These are phyloP conservation scores for Phialophora verrucosa DNA, from an alignment of 2,329 filamentous ascomycete genomes.

Conservation along the genomic window DNA sequence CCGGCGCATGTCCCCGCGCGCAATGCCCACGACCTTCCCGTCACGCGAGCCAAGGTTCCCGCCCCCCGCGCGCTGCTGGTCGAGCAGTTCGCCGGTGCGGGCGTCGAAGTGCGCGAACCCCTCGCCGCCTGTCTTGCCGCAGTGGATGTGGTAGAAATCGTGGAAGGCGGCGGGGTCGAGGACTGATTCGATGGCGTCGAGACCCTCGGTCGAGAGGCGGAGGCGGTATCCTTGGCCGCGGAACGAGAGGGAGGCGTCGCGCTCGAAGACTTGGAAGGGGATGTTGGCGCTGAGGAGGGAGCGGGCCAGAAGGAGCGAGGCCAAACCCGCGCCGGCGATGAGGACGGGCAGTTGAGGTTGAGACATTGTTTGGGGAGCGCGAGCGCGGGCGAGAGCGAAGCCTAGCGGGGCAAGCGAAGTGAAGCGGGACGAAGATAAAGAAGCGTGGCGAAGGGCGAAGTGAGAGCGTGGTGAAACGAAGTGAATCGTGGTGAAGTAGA, in stretches of 20 bases:
- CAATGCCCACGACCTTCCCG: slow-evolving; percentile 66
- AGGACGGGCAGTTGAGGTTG: slow-evolving; percentile 41
- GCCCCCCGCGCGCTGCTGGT: slow-evolving; percentile 39
- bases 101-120: slow-evolving; percentile 61
- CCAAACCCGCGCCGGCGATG: slow-evolving; percentile 48
- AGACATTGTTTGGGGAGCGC: not conserved
- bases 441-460: too few relatives aligned
- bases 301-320: slow-evolving; percentile 47
- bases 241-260: slow-evolving; percentile 42
- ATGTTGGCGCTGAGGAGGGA: slow-evolving; percentile 44
- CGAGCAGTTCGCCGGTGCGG: slow-evolving; percentile 56
- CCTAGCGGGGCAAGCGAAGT: not conserved
- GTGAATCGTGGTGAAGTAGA: not conserved
- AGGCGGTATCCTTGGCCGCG: slow-evolving; percentile 50
- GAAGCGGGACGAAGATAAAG: not conserved
- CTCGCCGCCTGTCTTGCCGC: slow-evolving; percentile 56
- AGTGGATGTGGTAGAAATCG: slow-evolving; percentile 43
- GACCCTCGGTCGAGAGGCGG: slow-evolving; percentile 41
- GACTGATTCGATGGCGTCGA: slow-evolving; percentile 61
- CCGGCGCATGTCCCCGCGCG: slow-evolving; percentile 66
- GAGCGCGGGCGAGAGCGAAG: not conserved
- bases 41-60: slow-evolving; percentile 57
- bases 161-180: slow-evolving; percentile 46
- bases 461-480: too few relatives aligned
- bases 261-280: slow-evolving; percentile 48